Evolutionary conservation across 306 rosid genomes (phyloP).

Genomic region (Acacia crassicarpa): DNA sequence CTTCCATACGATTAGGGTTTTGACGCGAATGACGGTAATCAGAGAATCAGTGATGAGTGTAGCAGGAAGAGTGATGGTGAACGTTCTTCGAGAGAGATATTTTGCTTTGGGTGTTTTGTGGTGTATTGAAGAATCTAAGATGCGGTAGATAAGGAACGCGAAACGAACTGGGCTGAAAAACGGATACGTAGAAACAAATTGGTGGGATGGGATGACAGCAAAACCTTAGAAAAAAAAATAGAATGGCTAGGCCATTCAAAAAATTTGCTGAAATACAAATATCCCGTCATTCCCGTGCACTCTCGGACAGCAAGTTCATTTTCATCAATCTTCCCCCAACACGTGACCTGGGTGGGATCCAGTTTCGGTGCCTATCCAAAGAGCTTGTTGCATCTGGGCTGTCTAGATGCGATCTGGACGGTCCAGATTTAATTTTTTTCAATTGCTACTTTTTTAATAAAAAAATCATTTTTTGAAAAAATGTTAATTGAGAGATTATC

Average conservation of each 20-base stretch:
- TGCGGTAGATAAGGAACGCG: not conserved
- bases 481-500: too few species aligned
- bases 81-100: not conserved
- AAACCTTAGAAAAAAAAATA: too few species aligned
- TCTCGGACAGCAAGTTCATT: not conserved
- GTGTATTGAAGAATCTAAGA: not conserved
- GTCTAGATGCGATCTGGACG: too few species aligned
- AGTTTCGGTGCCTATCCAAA: too few species aligned
- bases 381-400: too few species aligned
- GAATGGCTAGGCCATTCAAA: too few species aligned
- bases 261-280: too few species aligned
- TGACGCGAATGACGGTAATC: not conserved
- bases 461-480: too few species aligned
- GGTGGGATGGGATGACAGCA: too few species aligned
- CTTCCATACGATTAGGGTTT: constrained; percentile 62
- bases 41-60: not conserved
- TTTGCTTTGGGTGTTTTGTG: not conserved
- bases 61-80: not conserved
- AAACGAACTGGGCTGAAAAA: not conserved
- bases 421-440: too few species aligned
- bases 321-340: not conserved
- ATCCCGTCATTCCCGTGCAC: not conserved
- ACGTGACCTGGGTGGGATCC: not conserved
- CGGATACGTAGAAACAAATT: too few species aligned
- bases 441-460: too few species aligned